Conservation (phyloP, 2,329 filamentous ascomycete genomes). For the Ceratocystis eucalypticola region DNA sequence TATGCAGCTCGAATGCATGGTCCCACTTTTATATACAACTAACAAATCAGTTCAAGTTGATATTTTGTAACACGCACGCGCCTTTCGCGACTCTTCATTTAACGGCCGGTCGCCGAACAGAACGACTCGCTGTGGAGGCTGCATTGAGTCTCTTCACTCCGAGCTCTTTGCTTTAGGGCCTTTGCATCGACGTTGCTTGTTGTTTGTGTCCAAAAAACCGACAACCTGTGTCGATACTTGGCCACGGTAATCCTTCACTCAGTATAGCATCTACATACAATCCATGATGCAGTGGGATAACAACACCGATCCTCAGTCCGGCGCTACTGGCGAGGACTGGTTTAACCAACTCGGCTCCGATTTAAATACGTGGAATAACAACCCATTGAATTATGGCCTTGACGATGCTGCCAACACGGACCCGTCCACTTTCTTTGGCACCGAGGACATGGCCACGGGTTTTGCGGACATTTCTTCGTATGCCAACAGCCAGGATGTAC, state of each 20-base stretch:
- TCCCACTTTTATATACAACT: constrained; percentile 2
- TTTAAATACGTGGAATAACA: background rate
- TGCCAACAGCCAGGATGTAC: background rate
- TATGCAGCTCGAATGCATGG: no score
- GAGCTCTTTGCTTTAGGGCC: background rate
- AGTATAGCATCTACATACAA: background rate
- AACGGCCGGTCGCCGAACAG: no score
- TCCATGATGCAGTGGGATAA: constrained; percentile 13
- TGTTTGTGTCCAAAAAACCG: no score
- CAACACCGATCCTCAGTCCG: background rate
- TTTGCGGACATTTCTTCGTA: background rate
- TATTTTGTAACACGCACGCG: background rate
- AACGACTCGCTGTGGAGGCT: no score
- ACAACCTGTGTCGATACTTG: no score
- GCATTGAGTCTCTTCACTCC: background rate
- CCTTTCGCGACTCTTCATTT: background rate
- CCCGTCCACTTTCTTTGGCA: background rate
- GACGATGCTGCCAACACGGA: background rate
- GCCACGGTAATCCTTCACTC: background rate
- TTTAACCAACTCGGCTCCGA: constrained; percentile 5
- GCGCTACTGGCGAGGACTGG: constrained; percentile 7
- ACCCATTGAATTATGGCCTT: constrained; percentile 2
- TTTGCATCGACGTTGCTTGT: background rate
- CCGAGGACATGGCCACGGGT: background rate
- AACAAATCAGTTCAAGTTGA: background rate